These are phyloP conservation scores for Solanum gandarillasii DNA, from an alignment of 257 asterid genomes.

Conservation along the genomic window DNA sequence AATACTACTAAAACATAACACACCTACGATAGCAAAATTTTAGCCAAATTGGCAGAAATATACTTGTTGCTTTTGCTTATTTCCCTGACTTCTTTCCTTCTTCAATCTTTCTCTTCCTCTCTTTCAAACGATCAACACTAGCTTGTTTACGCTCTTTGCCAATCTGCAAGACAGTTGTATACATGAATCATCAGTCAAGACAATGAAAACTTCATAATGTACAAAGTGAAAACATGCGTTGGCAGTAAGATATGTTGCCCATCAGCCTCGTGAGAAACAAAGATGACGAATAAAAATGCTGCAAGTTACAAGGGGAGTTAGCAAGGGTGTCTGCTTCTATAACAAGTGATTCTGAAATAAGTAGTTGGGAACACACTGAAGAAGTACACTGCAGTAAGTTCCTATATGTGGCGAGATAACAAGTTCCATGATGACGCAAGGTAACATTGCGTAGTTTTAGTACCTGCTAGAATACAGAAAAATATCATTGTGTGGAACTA, in stretches of 20 bases:
- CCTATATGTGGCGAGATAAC: neutral
- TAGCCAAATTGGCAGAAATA: constrained; percentile 3
- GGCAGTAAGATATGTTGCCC: neutral
- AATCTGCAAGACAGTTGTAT: constrained; percentile 35
- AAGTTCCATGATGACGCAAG: neutral
- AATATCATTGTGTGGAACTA: neutral
- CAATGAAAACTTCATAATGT: neutral
- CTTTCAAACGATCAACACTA: constrained; percentile 15
- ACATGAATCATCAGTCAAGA: neutral
- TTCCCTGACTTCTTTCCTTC: constrained; percentile 30
- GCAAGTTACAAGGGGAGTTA: neutral
- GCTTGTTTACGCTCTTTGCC: constrained; percentile 34
- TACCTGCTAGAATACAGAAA: neutral
- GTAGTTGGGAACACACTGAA: neutral
- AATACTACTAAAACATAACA: neutral
- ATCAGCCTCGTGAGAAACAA: neutral
- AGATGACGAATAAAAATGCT: neutral
- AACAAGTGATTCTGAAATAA: neutral
- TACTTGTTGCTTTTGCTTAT: neutral
- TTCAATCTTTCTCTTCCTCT: constrained; percentile 34
- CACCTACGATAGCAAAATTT: constrained; percentile 4
- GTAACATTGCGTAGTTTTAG: neutral
- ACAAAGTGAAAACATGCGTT: neutral
- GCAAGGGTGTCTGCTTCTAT: neutral
- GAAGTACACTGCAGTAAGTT: neutral